Percentiles rank a stretch among this genome's conserved stretches.
phyloP scores from a whole-genome alignment of 306 rosid species.

The Dalbergia cultrata region DNA sequence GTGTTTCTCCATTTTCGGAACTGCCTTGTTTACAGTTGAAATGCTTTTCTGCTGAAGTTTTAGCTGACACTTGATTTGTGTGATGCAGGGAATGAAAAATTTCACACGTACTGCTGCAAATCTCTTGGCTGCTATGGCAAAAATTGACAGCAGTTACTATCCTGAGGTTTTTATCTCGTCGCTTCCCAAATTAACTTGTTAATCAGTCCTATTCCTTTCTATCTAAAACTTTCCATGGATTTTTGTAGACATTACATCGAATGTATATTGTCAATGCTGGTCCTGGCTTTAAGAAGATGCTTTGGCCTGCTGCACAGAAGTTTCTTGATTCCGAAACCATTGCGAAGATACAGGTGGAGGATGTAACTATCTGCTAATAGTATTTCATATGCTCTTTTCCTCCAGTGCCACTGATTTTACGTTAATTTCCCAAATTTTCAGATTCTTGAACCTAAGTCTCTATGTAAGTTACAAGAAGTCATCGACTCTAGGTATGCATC shows the following conservation, averaged over 20 bases:
- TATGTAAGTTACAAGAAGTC: conserved; percentile 76
- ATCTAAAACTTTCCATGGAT: conserved; percentile 30
- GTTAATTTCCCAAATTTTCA: conserved; percentile 50
- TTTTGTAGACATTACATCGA: conserved; percentile 82
- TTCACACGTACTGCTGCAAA: conserved; percentile 82
- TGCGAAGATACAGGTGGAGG: conserved; percentile 85
- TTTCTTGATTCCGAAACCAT: conserved; percentile 86
- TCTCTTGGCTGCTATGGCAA: conserved; percentile 82
- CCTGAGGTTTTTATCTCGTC: conserved; percentile 76
- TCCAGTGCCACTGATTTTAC: conserved; percentile 37
- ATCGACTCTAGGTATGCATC: conserved; percentile 75
- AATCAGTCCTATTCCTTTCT: conserved; percentile 16
- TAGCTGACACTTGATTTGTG: conserved; percentile 36
- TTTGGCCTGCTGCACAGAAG: conserved; percentile 97
- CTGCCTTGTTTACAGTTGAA: conserved; percentile 26
- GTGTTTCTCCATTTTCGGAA: background rate
- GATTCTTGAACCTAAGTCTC: conserved; percentile 84
- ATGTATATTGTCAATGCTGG: conserved; percentile 98
- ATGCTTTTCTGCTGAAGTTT: conserved; percentile 30
- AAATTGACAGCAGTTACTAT: conserved; percentile 85
- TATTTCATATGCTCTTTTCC: conserved; percentile 27
- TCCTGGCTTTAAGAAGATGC: conserved; percentile 90
- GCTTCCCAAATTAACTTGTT: conserved; percentile 37
- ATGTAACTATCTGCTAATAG: conserved; percentile 34
- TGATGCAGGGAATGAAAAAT: conserved; percentile 91